These are phyloP conservation scores for Colletotrichum coccodes DNA, from an alignment of 2,329 filamentous ascomycete species.

Conservation along the genomic window DNA sequence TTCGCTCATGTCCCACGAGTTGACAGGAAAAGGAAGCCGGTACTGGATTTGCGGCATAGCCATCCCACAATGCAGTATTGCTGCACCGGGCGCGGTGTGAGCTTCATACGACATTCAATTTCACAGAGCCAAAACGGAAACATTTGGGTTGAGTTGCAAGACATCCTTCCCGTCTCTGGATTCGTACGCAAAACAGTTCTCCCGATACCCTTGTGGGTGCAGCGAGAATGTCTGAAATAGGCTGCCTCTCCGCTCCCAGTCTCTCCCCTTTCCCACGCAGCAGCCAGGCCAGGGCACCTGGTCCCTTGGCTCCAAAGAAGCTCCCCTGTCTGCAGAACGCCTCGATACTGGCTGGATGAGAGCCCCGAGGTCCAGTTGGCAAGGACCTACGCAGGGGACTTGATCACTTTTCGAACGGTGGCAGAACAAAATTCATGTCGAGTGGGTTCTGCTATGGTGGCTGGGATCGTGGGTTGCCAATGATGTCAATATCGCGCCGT, in stretches of 20 bases:
- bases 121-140: neutral
- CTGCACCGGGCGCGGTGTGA: neutral
- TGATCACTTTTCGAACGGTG: slow-evolving; percentile 18
- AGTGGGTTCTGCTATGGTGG: slow-evolving; percentile 15
- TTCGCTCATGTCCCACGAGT: neutral
- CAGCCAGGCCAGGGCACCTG: neutral
- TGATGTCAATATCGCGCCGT: slow-evolving; percentile 24
- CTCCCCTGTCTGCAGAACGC: slow-evolving; percentile 7
- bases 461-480: slow-evolving; percentile 18
- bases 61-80: slow-evolving; percentile 9
- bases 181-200: neutral
- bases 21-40: neutral
- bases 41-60: neutral
- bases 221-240: slow-evolving; percentile 29
- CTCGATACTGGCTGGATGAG: slow-evolving; percentile 19
- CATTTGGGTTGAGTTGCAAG: neutral
- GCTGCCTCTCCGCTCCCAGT: slow-evolving; percentile 26
- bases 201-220: slow-evolving; percentile 18
- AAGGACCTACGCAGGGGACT: slow-evolving; percentile 17
- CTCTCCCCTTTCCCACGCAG: slow-evolving; percentile 12
- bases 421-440: slow-evolving; percentile 26
- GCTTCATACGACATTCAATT: neutral
- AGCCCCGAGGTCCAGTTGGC: slow-evolving; percentile 11
- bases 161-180: neutral
- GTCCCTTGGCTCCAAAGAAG: neutral